Evolutionary conservation across 2,329 filamentous ascomycete species (phyloP), one percentile per base, ranked within the genome.

Genomic region (Trematosphaeria pertusa): DNA sequence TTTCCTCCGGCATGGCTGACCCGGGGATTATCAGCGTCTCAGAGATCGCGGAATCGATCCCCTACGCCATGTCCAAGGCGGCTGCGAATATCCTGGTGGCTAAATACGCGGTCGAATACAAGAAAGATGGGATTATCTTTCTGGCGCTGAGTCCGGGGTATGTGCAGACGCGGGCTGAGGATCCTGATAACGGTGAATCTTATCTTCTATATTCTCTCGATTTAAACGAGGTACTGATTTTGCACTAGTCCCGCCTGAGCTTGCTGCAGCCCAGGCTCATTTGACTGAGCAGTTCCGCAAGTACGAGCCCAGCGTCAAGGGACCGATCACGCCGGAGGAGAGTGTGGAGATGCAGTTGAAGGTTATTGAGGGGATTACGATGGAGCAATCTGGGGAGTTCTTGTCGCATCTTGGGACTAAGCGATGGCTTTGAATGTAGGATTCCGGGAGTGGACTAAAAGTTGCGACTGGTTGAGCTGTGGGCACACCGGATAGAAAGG

Each of bases 11-110:
- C 7, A 61, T 72, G 50, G 73, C 65, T 0, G 72, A 75, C 42
- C 42, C 62, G 1, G 56, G 67, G 6, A 19, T 67, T 4, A 61
- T 61, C 37, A 50, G 54, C 3, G 52, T 46, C 1, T 46, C 50
- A 11, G 67, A 61, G 0, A 6, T 73, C 2, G 45, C 48, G 2
- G 48, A 52, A 21, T 54, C 37, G 1, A 59, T 69, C 0, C 55
- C 67, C 0, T 78, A 78, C 49, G 52, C 69, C 8, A 58, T 67
- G 17, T 62, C 62, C 21, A 78, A 78, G 50, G 72, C 69, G 0
- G 74, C 67, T 1, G 50, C 75, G 52, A 78, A 77, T 50, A 59
- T 75, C 14, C 46, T 68, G 1, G 61, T 75, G 3, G 71, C 72
- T 8, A 77, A 78, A 57, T 77, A 73, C 48, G 67, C 64, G 2